A percentile compares a stretch with the other conserved stretches of the same genome.
Evolutionary conservation across 2,329 filamentous ascomycete species (phyloP).

Genomic region (Diaporthe capsici): DNA sequence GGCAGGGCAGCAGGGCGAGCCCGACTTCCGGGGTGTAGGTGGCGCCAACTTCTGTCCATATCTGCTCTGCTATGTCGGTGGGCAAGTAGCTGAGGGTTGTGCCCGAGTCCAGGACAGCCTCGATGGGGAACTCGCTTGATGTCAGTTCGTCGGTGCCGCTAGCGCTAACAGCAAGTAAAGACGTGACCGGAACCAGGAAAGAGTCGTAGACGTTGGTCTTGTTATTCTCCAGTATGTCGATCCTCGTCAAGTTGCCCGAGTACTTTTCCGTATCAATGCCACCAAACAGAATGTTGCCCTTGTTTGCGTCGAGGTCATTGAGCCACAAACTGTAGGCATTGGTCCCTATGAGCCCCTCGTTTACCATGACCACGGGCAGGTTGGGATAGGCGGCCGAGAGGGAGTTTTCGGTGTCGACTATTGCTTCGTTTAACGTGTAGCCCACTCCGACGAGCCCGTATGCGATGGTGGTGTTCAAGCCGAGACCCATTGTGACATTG

Average conservation of each 20-base stretch:
- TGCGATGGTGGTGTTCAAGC: constrained; percentile 65
- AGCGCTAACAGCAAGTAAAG: constrained; percentile 61
- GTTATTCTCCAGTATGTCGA: constrained; percentile 69
- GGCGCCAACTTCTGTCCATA: constrained; percentile 70
- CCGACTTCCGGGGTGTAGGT: constrained; percentile 55
- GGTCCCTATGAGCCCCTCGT: constrained; percentile 74
- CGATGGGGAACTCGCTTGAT: constrained; percentile 60
- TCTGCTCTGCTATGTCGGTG: constrained; percentile 66
- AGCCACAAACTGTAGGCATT: constrained; percentile 81
- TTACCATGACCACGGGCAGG: constrained; percentile 74
- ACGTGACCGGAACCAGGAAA: constrained; percentile 65
- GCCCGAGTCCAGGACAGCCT: constrained; percentile 80
- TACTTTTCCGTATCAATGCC: constrained; percentile 86
- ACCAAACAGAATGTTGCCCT: constrained; percentile 82
- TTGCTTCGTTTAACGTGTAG: constrained; percentile 69
- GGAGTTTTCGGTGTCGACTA: constrained; percentile 49
- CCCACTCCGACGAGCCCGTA: constrained; percentile 74
- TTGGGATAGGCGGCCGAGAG: constrained; percentile 62
- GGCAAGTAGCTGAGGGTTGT: constrained; percentile 81
- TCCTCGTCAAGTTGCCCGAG: constrained; percentile 70
- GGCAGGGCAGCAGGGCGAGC: constrained; percentile 66
- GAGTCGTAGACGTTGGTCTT: constrained; percentile 56
- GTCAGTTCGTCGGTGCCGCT: constrained; percentile 64
- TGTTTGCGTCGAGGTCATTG: constrained; percentile 71
- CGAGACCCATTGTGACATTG: constrained; percentile 73